Conservation (phyloP, 148 eudicot genomes). For the Fagopyrum esculentum region DNA sequence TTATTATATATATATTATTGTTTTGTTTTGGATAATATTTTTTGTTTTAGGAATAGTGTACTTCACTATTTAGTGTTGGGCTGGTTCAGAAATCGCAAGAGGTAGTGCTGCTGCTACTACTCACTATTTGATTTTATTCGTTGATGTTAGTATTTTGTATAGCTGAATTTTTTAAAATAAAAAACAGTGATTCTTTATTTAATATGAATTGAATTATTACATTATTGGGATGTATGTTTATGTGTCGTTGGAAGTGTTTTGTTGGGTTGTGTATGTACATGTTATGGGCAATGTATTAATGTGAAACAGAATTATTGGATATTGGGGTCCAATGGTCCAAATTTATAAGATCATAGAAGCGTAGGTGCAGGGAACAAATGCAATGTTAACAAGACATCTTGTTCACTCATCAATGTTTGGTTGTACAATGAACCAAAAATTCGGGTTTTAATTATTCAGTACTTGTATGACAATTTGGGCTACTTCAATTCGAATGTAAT, state of each 20-base stretch:
- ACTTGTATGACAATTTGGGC: too few species aligned
- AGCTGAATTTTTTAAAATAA: not conserved
- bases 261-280: not conserved
- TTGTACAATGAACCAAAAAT: not conserved
- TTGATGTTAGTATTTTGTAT: not conserved
- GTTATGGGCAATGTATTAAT: not conserved
- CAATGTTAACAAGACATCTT: not conserved
- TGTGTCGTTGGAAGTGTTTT: not conserved
- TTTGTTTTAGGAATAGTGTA: slow-evolving; percentile 1
- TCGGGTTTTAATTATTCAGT: too few species aligned
- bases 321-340: not conserved
- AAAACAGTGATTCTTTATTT: not conserved
- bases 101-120: not conserved
- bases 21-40: not conserved
- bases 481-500: too few species aligned
- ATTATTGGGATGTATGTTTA: not conserved
- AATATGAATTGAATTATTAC: not conserved
- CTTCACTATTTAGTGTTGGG: slow-evolving; percentile 11
- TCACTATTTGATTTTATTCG: not conserved
- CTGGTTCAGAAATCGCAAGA: not conserved
- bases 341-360: not conserved
- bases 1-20: not conserved
- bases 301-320: slow-evolving; percentile 5
- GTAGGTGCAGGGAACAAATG: not conserved
- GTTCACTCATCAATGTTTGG: not conserved